Evolutionary conservation across 2,329 filamentous ascomycete genomes (phyloP), one percentile per base, ranked within the genome.

Genomic region (Tolypocladium tundrense): DNA sequence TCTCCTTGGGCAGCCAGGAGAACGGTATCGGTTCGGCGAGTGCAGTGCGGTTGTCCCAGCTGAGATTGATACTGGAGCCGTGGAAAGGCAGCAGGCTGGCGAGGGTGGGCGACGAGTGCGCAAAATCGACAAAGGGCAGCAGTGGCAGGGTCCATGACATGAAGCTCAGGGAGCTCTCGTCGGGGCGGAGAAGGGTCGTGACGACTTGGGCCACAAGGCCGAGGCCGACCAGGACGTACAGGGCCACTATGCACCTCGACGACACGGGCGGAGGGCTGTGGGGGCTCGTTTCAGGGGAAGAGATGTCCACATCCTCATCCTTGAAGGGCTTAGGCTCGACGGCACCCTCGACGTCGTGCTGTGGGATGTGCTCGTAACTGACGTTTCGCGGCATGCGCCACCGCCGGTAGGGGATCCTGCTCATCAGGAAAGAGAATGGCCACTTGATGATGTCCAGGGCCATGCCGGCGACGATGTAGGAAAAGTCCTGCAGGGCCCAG

Each of bases 81-180:
- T 63, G 64, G 11, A 60, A 58, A 1, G 68, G 62, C 1, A 66
- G 56, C 2, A 69, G 57, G 27, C 62, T 61, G 6, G 65, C 68
- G 2, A 69, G 62, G 19, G 62, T 66, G 14, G 70, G 66, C 5
- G 71, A 67, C 11, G 68, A 66, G 10, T 66, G 67, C 8, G 65
- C 63, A 43, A 73, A 67, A 45, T 73, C 71, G 33, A 73, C 60
- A 27, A 73, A 69, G 0, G 71, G 71, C 13, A 72, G 60, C 5
- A 73, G 62, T 1, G 65, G 64, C 6, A 66, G 62, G 0, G 71
- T 73, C 70, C 71, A 73, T 0, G 70, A 73, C 50, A 73, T 64
- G 57, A 72, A 72, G 1, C 63, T 68, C 33, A 73, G 56, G 3
- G 70, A 70, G 35, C 65, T 62, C 27, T 73, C 70, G 41, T 62